Base-by-base conservation (phyloP, 2,329 filamentous ascomycete genomes). In the Apiospora rasikravindrae region DNA sequence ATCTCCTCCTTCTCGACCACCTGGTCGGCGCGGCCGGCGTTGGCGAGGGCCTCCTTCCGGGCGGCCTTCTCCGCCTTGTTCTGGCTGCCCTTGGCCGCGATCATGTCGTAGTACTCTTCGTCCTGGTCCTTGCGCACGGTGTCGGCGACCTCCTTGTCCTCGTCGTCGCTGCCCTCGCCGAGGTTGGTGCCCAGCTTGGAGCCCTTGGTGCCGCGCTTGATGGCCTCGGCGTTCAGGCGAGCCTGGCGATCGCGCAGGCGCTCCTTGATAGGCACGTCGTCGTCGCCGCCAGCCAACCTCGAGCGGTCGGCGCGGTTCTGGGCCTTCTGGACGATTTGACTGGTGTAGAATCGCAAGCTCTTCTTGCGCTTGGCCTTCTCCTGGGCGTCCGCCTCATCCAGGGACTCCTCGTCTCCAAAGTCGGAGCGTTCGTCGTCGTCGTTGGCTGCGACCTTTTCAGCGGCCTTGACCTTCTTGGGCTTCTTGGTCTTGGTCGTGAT, bases 311-410 rank as follows among this genome's bases (percentile, higher is more conserved):
- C 90, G 71, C 94, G 94, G 81, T 94, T 95, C 84, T 94, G 97
- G 71, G 94, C 91, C 84, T 98, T 98, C 81, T 98, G 96, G 40
- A 94, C 93, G 76, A 99, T 96, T 81, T 99, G 96, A 3, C 95
- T 98, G 2, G 97, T 98, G 88, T 99, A 99, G 87, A 99, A 99
- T 74, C 95, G 93, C 72, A 99, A 89, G 75, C 91, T 94, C 87
- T 97, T 98, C 87, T 96, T 98, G 82, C 93, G 93, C 73, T 90
- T 89, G 0, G 92, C 93, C 84, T 99, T 99, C 78, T 97, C 94
- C 57, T 93, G 93, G 0, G 94, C 92, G 73, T 96, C 91, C 73
- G 91, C 88, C 14, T 91, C 90, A 70, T 95, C 94, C 72, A 98
- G 88, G 4, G 87, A 85, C 22, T 94, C 92, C 81, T 98, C 95